A percentile compares a stretch with the other conserved stretches of the same genome.
phyloP scores from a whole-genome alignment of 202 grass and related monocot species.

The Carex arenaria region DNA sequence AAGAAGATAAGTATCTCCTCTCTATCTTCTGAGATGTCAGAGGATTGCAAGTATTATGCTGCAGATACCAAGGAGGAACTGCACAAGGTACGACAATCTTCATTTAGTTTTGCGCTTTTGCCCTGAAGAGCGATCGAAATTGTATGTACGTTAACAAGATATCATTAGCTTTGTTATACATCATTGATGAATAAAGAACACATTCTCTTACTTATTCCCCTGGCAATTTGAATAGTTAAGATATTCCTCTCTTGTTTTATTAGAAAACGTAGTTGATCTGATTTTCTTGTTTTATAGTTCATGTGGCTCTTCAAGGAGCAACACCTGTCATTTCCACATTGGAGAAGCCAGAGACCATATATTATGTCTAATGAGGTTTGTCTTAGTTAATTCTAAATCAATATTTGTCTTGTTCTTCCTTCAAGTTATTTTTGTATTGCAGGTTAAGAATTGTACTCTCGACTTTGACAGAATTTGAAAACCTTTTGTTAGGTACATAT shows the following conservation, averaged over 20 bases:
- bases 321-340: constrained; percentile 74
- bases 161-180: background rate
- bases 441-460: background rate
- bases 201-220: background rate
- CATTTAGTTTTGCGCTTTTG: background rate
- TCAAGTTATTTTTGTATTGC: constrained; percentile 10
- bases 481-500: constrained; percentile 48
- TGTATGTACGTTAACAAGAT: background rate
- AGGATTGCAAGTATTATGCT: constrained; percentile 85
- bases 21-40: constrained; percentile 76
- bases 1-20: constrained; percentile 66
- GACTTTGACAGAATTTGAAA: constrained; percentile 16
- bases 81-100: constrained; percentile 55
- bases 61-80: constrained; percentile 92
- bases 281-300: constrained; percentile 49
- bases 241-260: background rate
- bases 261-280: constrained; percentile 15
- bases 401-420: background rate
- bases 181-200: background rate
- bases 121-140: background rate
- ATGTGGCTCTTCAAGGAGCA: constrained; percentile 98
- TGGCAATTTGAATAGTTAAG: constrained; percentile 18
- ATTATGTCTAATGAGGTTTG: constrained; percentile 82
- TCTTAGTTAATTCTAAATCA: constrained; percentile 2
- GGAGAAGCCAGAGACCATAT: constrained; percentile 89